Evolutionary conservation across 345 rosid genomes (phyloP).

Genomic region (Eucalyptus cladocalyx): DNA sequence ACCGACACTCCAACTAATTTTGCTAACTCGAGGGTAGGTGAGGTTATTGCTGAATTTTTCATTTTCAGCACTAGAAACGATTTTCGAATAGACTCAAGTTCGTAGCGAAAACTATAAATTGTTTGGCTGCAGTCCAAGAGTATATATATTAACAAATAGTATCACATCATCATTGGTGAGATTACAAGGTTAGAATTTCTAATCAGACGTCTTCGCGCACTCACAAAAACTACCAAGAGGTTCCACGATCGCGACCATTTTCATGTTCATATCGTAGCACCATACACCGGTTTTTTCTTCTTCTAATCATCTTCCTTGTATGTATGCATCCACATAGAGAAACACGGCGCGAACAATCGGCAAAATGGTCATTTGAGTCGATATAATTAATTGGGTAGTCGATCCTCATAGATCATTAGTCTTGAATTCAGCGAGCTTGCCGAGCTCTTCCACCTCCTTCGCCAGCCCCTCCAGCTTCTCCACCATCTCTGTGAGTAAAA

Average conservation of each 20-base stretch:
- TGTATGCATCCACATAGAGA: not conserved
- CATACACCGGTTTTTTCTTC: not conserved
- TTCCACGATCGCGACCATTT: not conserved
- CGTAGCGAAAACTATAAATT: not conserved
- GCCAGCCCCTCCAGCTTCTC: slow-evolving; percentile 42
- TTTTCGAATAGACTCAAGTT: not conserved
- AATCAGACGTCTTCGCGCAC: not conserved
- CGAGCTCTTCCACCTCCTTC: slow-evolving; percentile 46
- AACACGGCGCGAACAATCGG: not conserved
- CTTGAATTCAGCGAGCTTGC: slow-evolving; percentile 26
- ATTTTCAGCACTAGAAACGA: not conserved
- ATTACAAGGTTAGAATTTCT: not conserved
- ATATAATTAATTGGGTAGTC: not conserved
- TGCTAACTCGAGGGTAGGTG: not conserved
- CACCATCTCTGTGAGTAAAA: slow-evolving; percentile 22
- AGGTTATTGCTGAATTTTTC: not conserved
- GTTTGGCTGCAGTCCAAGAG: not conserved
- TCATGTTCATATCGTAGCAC: not conserved
- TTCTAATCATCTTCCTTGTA: not conserved
- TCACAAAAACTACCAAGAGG: not conserved
- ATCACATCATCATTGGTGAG: not conserved
- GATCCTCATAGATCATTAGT: not conserved
- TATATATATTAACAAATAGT: not conserved
- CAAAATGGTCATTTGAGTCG: not conserved
- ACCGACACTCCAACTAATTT: not conserved